phyloP scores from a whole-genome alignment of 2,329 filamentous ascomycete species.

The Whalleya microplaca region DNA sequence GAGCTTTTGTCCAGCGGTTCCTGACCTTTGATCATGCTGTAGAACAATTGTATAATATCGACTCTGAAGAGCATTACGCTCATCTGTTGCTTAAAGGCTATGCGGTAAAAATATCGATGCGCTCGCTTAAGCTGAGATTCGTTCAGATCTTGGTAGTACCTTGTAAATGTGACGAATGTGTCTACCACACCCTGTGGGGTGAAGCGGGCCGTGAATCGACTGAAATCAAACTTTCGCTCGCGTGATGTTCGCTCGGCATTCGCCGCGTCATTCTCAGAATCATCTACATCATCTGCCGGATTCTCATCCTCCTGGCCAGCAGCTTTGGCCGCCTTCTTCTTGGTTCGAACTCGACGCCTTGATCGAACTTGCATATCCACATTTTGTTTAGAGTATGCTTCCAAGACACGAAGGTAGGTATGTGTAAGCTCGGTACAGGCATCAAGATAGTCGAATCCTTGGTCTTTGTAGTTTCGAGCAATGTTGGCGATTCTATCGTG shows the following conservation, averaged over 20 bases:
- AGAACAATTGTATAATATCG: slow-evolving; percentile 86
- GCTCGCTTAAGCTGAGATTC: slow-evolving; percentile 83
- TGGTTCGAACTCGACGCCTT: slow-evolving; percentile 71
- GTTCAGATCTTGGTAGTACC: slow-evolving; percentile 79
- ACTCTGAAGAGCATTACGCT: slow-evolving; percentile 86
- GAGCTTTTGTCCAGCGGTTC: slow-evolving; percentile 71
- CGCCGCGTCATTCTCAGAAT: slow-evolving; percentile 71
- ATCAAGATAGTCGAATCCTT: slow-evolving; percentile 92
- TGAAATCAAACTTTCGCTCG: slow-evolving; percentile 95
- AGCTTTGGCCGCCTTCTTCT: slow-evolving; percentile 66
- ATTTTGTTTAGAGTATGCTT: slow-evolving; percentile 94
- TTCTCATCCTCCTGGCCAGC: slow-evolving; percentile 48
- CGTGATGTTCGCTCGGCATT: slow-evolving; percentile 71
- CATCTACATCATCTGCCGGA: slow-evolving; percentile 64
- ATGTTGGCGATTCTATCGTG: slow-evolving; percentile 86
- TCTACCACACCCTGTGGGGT: slow-evolving; percentile 83
- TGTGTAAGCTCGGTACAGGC: slow-evolving; percentile 88
- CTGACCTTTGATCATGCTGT: slow-evolving; percentile 90
- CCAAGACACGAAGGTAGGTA: slow-evolving; percentile 88
- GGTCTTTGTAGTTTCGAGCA: slow-evolving; percentile 85
- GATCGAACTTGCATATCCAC: slow-evolving; percentile 91
- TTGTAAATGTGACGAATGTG: slow-evolving; percentile 81
- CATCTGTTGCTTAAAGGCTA: slow-evolving; percentile 94
- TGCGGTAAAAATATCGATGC: slow-evolving; percentile 91
- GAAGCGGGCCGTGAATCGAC: slow-evolving; percentile 79